These are phyloP conservation scores for Aureobasidium uvarum DNA, from an alignment of 2,329 filamentous ascomycete species.

Conservation along the genomic window DNA sequence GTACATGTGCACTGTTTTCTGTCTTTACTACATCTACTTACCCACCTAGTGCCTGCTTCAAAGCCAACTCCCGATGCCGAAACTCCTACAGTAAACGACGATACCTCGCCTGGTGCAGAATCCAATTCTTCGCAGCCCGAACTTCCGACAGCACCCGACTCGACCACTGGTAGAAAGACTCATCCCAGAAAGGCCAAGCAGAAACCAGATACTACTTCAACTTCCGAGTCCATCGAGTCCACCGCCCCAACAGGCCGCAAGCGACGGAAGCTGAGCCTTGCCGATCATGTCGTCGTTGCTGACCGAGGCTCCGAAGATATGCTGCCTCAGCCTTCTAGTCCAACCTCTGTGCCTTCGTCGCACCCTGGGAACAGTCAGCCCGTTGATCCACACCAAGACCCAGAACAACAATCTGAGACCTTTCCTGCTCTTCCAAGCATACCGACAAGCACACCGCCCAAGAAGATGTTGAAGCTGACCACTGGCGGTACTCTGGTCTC, in stretches of 20 bases:
- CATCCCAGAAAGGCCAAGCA: neutral
- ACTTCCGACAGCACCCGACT: neutral
- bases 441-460: constrained; percentile 33
- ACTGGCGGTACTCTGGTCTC: constrained; percentile 49
- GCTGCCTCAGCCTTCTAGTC: constrained; percentile 22
- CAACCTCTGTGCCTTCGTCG: constrained; percentile 16
- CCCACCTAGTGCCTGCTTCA: neutral
- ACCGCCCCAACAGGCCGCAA: neutral
- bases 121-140: neutral
- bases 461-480: constrained; percentile 43
- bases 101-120: constrained; percentile 5
- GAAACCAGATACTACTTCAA: neutral
- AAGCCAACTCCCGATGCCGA: neutral
- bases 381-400: neutral
- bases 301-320: constrained; percentile 23
- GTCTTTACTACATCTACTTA: neutral
- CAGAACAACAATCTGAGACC: neutral
- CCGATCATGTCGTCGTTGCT: neutral
- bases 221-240: neutral
- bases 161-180: neutral
- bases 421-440: no score
- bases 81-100: neutral
- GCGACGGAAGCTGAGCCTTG: constrained; percentile 18
- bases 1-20: neutral
- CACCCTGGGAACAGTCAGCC: constrained; percentile 16